Evolutionary conservation across 257 asterid species (phyloP).

Genomic region (Thymus mandschuricus): DNA sequence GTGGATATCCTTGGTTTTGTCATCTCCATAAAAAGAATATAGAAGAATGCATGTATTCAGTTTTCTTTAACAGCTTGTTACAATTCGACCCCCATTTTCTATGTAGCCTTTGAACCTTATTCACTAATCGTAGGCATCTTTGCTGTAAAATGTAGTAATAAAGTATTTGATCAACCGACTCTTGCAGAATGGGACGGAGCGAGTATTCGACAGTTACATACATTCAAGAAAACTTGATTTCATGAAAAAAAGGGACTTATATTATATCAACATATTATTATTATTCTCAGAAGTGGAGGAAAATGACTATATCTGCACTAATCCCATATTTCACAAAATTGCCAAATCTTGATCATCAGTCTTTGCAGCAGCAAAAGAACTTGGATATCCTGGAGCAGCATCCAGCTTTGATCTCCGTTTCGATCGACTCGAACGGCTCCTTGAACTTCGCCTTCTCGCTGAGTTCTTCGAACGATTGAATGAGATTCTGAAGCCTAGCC

Average conservation of each 20-base stretch:
- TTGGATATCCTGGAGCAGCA: conserved; percentile 48
- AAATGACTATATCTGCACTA: neutral
- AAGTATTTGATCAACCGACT: too few species aligned
- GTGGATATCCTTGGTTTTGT: conserved; percentile 31
- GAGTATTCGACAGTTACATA: too few species aligned
- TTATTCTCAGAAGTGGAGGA: neutral
- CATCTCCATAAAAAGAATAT: conserved; percentile 28
- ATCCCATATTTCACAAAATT: conserved; percentile 12
- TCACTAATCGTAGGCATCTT: conserved; percentile 21
- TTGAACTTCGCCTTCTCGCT: conserved; percentile 82
- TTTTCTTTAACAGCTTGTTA: conserved; percentile 19
- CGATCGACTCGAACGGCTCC: conserved; percentile 48
- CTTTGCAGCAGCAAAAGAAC: conserved; percentile 43
- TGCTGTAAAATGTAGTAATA: conserved; percentile 26
- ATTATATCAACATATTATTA: neutral
- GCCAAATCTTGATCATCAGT: conserved; percentile 19
- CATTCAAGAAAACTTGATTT: too few species aligned
- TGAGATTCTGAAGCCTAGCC: conserved; percentile 94
- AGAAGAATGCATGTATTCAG: conserved; percentile 29
- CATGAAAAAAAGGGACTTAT: too few species aligned
- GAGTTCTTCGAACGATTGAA: conserved; percentile 67
- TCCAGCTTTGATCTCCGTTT: conserved; percentile 34
- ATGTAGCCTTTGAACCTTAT: conserved; percentile 30
- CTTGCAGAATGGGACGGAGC: too few species aligned
- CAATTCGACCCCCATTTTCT: neutral